phyloP scores from a whole-genome alignment of 2,329 filamentous ascomycete species.

The Dactylellina sp. region DNA sequence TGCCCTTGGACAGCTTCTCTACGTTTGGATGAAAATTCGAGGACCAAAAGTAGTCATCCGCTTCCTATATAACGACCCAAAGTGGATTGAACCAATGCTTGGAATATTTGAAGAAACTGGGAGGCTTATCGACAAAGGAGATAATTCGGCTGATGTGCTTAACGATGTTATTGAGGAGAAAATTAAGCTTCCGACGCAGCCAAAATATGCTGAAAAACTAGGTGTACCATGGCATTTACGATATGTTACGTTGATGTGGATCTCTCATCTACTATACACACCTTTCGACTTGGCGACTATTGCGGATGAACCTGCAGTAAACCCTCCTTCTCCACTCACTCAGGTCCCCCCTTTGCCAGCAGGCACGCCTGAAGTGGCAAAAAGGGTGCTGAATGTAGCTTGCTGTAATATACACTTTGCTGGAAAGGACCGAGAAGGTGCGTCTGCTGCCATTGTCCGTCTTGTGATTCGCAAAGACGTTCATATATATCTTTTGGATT shows the following conservation, averaged over 20 bases:
- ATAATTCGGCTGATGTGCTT: conserved; percentile 56
- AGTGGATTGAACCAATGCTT: conserved; percentile 83
- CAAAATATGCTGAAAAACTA: conserved; percentile 55
- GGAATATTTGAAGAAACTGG: conserved; percentile 74
- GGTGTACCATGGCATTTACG: conserved; percentile 79
- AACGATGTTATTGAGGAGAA: conserved; percentile 34
- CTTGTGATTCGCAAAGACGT: conserved; percentile 88
- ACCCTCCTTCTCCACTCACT: conserved; percentile 59
- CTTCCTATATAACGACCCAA: conserved; percentile 90
- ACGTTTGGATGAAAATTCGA: conserved; percentile 92
- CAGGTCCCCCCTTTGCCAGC: conserved; percentile 17
- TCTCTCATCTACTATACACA: conserved; percentile 82
- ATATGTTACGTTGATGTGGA: conserved; percentile 88
- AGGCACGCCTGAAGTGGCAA: conserved; percentile 43
- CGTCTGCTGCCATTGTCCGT: conserved; percentile 83
- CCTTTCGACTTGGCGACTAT: conserved; percentile 92
- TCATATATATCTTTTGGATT: conserved; percentile 78
- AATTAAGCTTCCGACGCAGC: conserved; percentile 63
- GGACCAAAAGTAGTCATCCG: conserved; percentile 91
- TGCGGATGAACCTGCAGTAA: conserved; percentile 66
- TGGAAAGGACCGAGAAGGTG: conserved; percentile 89
- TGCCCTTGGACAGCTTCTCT: conserved; percentile 82
- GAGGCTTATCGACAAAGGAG: conserved; percentile 57
- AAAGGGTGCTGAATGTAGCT: conserved; percentile 32
- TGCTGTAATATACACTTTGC: conserved; percentile 74